phyloP scores from a whole-genome alignment of 495 filamentous ascomycete species.

The Astrocystis sublimbata region DNA sequence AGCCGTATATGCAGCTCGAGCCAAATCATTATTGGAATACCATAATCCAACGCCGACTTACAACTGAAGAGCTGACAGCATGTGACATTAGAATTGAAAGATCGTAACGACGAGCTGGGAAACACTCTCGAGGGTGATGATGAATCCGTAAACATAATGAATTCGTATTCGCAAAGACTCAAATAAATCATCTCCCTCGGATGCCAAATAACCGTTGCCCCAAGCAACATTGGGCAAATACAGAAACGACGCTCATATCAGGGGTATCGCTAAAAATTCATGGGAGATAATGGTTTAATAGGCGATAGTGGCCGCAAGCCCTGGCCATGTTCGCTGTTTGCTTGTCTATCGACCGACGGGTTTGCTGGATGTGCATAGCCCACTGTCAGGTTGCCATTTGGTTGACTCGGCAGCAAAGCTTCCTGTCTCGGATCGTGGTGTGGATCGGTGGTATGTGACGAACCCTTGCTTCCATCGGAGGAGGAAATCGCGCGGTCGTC shows the following conservation, averaged over 20 bases:
- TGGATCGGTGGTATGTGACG: slow-evolving; percentile 27
- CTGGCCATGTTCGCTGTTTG: slow-evolving; percentile 35
- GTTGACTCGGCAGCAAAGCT: slow-evolving; percentile 26
- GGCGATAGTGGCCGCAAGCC: slow-evolving; percentile 63
- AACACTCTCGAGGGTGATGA: background rate
- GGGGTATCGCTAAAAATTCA: slow-evolving; percentile 50
- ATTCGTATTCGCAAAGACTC: background rate
- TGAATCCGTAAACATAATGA: background rate
- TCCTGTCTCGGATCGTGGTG: slow-evolving; percentile 43
- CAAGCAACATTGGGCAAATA: background rate
- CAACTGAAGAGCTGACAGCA: background rate
- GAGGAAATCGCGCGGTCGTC: slow-evolving; percentile 67
- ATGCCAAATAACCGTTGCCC: slow-evolving; percentile 2
- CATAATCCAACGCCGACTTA: background rate
- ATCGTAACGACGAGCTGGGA: background rate
- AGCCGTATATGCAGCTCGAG: background rate
- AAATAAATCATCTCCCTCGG: background rate
- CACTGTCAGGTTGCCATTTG: slow-evolving; percentile 33
- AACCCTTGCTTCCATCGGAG: slow-evolving; percentile 61
- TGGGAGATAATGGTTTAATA: slow-evolving; percentile 69
- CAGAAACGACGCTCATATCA: background rate
- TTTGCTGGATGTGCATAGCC: slow-evolving; percentile 43
- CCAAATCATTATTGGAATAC: background rate
- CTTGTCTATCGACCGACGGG: slow-evolving; percentile 45
- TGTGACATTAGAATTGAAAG: background rate